A percentile compares a stretch with the other conserved stretches of the same genome.
These are phyloP conservation scores for Aspergillus heteromorphus DNA, from an alignment of 495 filamentous ascomycete genomes.

Conservation along the genomic window DNA sequence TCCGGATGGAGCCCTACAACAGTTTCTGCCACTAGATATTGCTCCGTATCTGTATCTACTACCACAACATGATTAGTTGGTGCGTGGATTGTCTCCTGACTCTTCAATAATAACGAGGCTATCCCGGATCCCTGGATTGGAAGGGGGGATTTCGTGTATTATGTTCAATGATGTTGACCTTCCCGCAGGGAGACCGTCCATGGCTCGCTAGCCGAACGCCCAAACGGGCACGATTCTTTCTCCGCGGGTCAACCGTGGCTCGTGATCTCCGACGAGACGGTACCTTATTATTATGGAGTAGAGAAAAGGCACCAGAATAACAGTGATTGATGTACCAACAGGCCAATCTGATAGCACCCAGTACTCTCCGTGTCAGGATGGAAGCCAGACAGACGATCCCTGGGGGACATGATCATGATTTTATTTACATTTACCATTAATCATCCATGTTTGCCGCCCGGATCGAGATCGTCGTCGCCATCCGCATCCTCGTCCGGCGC, in stretches of 20 bases:
- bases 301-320: background rate
- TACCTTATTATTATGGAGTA: background rate
- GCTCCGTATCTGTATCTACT: too few species aligned
- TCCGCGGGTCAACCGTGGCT: slow-evolving; percentile 1
- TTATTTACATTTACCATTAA: too few species aligned
- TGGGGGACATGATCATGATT: too few species aligned
- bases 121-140: background rate
- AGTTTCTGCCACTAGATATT: too few species aligned
- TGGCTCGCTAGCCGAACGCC: background rate
- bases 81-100: background rate
- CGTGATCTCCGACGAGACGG: background rate
- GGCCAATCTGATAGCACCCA: background rate
- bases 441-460: background rate
- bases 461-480: background rate
- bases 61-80: background rate
- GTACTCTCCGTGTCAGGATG: background rate
- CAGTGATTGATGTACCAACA: too few species aligned
- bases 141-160: background rate
- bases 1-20: too few species aligned
- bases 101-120: background rate
- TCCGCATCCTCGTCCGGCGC: background rate
- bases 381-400: background rate
- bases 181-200: background rate
- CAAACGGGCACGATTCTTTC: background rate
- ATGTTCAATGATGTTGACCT: background rate